These are phyloP conservation scores for Carex pumila DNA, from an alignment of 176 grass and related monocot species.

Conservation along the genomic window DNA sequence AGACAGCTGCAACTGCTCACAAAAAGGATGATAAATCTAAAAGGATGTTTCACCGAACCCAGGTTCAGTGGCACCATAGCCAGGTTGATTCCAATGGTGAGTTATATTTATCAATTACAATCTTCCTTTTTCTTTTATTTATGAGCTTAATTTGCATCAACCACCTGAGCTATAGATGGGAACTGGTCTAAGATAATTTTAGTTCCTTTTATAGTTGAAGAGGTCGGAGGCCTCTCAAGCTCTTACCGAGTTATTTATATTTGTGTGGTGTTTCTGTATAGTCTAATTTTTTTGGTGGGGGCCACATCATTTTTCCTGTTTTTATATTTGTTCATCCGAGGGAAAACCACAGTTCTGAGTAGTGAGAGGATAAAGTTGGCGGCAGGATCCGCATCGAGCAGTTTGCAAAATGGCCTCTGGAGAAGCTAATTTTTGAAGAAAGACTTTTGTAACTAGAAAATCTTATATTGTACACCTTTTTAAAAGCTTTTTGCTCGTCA, in stretches of 20 bases:
- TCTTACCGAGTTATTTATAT: not conserved
- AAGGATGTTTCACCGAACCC: slow-evolving; percentile 61
- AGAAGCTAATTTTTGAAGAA: not conserved
- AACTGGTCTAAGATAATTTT: not conserved
- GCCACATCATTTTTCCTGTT: not conserved
- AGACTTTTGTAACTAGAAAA: not conserved
- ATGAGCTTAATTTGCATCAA: not conserved
- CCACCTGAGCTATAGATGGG: not conserved
- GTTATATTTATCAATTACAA: slow-evolving; percentile 6
- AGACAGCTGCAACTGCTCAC: slow-evolving; percentile 32
- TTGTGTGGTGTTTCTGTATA: not conserved
- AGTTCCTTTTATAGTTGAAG: not conserved
- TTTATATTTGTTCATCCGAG: not conserved
- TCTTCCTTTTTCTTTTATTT: not conserved
- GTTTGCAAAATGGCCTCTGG: not conserved
- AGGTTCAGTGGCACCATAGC: slow-evolving; percentile 85
- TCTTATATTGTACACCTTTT: not conserved
- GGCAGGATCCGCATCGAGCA: not conserved
- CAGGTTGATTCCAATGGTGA: slow-evolving; percentile 59
- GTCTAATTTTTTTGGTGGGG: not conserved
- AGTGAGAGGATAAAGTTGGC: not conserved
- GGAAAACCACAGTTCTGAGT: not conserved
- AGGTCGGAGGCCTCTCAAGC: not conserved
- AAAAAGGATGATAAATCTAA: slow-evolving; percentile 50
- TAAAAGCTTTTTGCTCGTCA: not conserved